A percentile compares a stretch with the other conserved stretches of the same genome.
These are phyloP conservation scores for Tylopilus plumbeoviolaceoides DNA, from an alignment of 768 basidiomycete species.

Conservation along the genomic window DNA sequence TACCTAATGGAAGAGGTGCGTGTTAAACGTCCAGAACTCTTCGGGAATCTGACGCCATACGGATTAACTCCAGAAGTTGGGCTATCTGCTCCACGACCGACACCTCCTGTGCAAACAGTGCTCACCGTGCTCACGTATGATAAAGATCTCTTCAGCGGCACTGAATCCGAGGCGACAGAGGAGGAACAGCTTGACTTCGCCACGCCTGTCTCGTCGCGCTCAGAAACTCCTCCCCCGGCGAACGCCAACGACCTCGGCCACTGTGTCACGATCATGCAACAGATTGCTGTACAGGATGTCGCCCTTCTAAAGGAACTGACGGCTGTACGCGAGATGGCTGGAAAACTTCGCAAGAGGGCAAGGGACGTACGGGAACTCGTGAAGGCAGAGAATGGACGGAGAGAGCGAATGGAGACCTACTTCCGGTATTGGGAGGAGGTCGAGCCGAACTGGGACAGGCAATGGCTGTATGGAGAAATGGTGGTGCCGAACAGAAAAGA, in stretches of 20 bases:
- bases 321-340: conserved; percentile 14
- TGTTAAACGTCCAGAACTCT: no score
- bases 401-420: conserved; percentile 26
- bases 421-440: conserved; percentile 28
- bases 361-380: conserved; percentile 22
- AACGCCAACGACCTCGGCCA: conserved; percentile 18
- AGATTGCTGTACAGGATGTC: conserved; percentile 19
- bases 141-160: conserved; percentile 14
- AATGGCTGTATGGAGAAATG: conserved; percentile 24
- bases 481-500: not conserved
- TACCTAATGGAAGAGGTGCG: no score
- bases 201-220: conserved; percentile 23
- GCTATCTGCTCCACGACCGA: not conserved
- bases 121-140: not conserved
- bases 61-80: not conserved
- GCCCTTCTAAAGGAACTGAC: conserved; percentile 8
- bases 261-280: conserved; percentile 25
- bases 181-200: conserved; percentile 15
- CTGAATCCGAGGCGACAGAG: conserved; percentile 24
- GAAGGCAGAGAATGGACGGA: conserved; percentile 21
- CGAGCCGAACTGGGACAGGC: conserved; percentile 18
- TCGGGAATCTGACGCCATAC: not conserved
- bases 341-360: conserved; percentile 16
- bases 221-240: conserved; percentile 17
- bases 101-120: not conserved